Percentiles rank a stretch among this genome's conserved stretches.
These are phyloP conservation scores for Aspergillus asperescens DNA, from an alignment of 495 filamentous ascomycete genomes.

Conservation along the genomic window DNA sequence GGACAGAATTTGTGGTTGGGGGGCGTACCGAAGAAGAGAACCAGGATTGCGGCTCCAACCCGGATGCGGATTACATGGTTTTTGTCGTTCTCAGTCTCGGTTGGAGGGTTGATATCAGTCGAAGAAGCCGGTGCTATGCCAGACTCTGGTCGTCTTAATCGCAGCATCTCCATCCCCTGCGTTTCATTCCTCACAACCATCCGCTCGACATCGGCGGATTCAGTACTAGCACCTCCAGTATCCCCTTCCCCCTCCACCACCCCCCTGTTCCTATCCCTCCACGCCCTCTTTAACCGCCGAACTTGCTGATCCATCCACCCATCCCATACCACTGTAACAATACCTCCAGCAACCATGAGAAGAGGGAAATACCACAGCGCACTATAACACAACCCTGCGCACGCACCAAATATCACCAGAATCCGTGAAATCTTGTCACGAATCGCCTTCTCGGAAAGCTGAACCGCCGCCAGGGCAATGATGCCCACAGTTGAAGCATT, in stretches of 20 bases:
- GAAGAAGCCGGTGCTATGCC: not conserved
- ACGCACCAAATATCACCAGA: conserved; percentile 62
- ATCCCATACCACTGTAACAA: conserved; percentile 57
- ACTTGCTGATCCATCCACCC: conserved; percentile 44
- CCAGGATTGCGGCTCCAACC: conserved; percentile 44
- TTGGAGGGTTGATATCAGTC: not conserved
- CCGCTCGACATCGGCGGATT: not conserved
- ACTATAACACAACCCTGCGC: conserved; percentile 68
- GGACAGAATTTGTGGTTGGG: not conserved
- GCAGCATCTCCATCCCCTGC: not conserved
- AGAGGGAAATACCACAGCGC: conserved; percentile 81
- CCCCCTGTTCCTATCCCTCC: conserved; percentile 18
- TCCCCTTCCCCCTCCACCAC: not conserved
- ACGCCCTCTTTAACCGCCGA: conserved; percentile 18
- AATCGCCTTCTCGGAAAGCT: conserved; percentile 69
- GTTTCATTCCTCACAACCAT: not conserved
- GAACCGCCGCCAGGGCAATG: conserved; percentile 70
- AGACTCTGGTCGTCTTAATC: not conserved
- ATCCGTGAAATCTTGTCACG: conserved; percentile 65
- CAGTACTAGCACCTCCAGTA: not conserved
- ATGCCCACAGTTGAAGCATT: conserved; percentile 77
- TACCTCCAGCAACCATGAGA: conserved; percentile 57
- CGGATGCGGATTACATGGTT: conserved; percentile 23
- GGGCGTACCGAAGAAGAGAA: conserved; percentile 47
- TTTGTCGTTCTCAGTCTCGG: not conserved